Percentiles rank a stretch among this genome's conserved stretches.
These are phyloP conservation scores for Candida schatavii DNA, from an alignment of 805 yeast genomes.

Conservation along the genomic window DNA sequence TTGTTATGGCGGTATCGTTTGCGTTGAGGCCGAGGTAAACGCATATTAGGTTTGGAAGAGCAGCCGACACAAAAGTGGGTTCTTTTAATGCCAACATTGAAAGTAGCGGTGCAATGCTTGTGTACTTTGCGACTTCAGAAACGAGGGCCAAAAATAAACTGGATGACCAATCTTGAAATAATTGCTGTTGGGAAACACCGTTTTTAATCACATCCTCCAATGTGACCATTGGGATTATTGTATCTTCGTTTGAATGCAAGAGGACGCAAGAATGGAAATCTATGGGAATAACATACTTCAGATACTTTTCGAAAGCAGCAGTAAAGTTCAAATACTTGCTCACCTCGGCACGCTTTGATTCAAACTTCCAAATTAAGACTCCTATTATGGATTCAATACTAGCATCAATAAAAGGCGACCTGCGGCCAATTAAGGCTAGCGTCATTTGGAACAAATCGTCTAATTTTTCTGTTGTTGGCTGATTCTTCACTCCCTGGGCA, in stretches of 20 bases:
- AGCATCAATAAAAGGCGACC: conserved; percentile 13
- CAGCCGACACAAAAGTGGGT: conserved; percentile 12
- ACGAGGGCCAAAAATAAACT: conserved; percentile 29
- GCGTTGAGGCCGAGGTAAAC: conserved; percentile 14
- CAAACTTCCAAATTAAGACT: conserved; percentile 28
- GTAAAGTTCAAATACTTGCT: conserved; percentile 21
- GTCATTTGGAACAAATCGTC: conserved; percentile 26
- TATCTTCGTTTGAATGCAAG: conserved; percentile 21
- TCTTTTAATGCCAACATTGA: conserved; percentile 24
- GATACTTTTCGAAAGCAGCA: conserved; percentile 11
- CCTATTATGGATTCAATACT: conserved; percentile 24
- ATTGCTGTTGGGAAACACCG: not conserved
- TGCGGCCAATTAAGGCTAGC: conserved; percentile 11
- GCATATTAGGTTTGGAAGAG: conserved; percentile 26
- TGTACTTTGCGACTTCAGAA: conserved; percentile 25
- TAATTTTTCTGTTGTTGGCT: conserved; percentile 19
- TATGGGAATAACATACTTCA: conserved; percentile 26
- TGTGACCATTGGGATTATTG: conserved; percentile 10
- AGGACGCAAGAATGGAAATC: conserved; percentile 32
- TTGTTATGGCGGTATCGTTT: conserved; percentile 3
- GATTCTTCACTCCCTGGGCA: conserved; percentile 11
- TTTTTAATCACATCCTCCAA: conserved; percentile 13
- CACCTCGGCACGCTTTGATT: conserved; percentile 14
- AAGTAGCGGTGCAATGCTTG: conserved; percentile 30
- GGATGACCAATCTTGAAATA: conserved; percentile 22